Base-by-base conservation (phyloP, 164 flowering plant species). In the Vitis rotundifolia region DNA sequence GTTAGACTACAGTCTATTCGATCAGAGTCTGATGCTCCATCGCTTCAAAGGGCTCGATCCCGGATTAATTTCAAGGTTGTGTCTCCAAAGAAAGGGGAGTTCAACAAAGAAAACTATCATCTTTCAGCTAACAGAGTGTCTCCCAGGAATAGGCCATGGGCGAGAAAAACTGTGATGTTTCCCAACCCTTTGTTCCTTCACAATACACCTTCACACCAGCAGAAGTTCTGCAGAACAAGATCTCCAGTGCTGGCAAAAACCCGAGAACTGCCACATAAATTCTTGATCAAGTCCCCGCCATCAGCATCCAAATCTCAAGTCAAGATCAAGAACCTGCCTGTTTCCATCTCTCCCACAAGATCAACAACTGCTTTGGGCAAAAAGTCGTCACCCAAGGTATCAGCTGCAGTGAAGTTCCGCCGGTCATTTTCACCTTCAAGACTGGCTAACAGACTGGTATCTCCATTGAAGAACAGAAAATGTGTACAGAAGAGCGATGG, bases 111-210 rank as follows among this genome's bases (percentile, higher is more conserved):
- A 58, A 85, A 80, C 29, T 28, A 8, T 37, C 28, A 75, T 61
- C 77, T 80, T 55, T 3, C 69, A 8, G 93, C 91, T 3, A 87
- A 92, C 69, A 82, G 94, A 50, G 88, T 94, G 1, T 92, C 98
- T 1, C 97, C 99, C 12, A 91, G 70, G 76, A 77, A 90, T 71
- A 85, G 74, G 67, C 97, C 99, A 16, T 94, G 97, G 97, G 92
- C 85, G 51, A 87, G 78, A 58, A 94, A 94, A 72, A 79, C 96
- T 19, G 96, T 92, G 1, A 80, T 94, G 0, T 92, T 94, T 63
- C 99, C 99, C 2, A 94, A 94, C 74, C 98, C 97, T 26, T 56
- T 91, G 67, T 94, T 92, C 75, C 80, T 74, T 48, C 79, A 95
- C 14, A 77, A 90, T 12, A 75, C 89, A 14, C 68, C 88, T 12